These are phyloP conservation scores for Lactarius hatsudake DNA, from an alignment of 768 basidiomycete genomes.

Conservation along the genomic window DNA sequence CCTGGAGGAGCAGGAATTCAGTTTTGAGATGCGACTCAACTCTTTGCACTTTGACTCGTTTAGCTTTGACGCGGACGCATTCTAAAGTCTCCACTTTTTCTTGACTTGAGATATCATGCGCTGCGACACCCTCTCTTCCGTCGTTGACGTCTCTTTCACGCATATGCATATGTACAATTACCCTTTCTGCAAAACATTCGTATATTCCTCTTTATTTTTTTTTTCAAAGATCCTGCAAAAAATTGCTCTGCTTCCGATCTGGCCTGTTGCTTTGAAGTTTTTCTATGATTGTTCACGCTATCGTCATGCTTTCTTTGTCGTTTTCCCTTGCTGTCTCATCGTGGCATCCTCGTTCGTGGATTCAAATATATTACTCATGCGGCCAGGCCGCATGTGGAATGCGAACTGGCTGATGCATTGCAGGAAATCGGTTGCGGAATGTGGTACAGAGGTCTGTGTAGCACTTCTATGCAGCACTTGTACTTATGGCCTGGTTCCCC, in stretches of 20 bases:
- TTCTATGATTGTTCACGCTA: conserved; percentile 12
- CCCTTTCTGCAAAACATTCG: conserved; percentile 12
- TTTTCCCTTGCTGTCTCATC: background rate
- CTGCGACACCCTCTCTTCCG: conserved; percentile 6
- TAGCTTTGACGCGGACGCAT: conserved; percentile 63
- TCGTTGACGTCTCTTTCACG: conserved; percentile 2
- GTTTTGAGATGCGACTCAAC: conserved; percentile 65
- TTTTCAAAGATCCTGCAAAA: conserved; percentile 1
- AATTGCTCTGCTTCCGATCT: conserved; percentile 16
- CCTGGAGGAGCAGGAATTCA: conserved; percentile 38
- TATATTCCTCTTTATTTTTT: background rate
- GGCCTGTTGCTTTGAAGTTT: conserved; percentile 1
- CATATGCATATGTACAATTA: conserved; percentile 20
- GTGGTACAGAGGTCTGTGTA: background rate
- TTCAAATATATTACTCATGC: conserved; percentile 18
- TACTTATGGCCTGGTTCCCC: background rate
- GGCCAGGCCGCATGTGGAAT: conserved; percentile 18
- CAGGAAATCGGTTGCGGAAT: background rate
- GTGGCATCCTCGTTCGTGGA: conserved; percentile 6
- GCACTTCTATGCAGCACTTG: background rate
- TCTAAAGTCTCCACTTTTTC: conserved; percentile 34
- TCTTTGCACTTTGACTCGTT: conserved; percentile 71
- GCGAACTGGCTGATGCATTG: background rate
- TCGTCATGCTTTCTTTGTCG: conserved; percentile 12
- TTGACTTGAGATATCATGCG: conserved; percentile 2